Evolutionary conservation across 148 eudicot genomes (phyloP).

Genomic region (Vaccinium corymbosum): DNA sequence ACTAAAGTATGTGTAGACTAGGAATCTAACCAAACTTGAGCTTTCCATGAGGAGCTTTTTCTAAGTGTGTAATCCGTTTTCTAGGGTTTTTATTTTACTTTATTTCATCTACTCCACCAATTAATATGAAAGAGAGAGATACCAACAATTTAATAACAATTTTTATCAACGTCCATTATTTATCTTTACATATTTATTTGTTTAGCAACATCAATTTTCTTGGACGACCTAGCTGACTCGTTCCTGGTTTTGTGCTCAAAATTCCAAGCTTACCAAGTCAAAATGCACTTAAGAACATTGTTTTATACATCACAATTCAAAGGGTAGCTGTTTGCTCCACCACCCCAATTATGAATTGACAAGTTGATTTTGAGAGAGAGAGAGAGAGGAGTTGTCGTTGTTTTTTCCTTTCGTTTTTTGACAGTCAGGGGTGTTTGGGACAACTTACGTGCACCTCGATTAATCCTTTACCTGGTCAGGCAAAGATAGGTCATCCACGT

Average conservation of each 20-base stretch:
- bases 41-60: background rate
- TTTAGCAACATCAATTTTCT: background rate
- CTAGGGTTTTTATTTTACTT: background rate
- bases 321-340: background rate
- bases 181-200: background rate
- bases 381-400: background rate
- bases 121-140: background rate
- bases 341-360: background rate
- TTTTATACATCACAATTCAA: background rate
- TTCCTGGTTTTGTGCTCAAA: background rate
- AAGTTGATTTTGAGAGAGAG: background rate
- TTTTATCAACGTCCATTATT: background rate
- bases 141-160: background rate
- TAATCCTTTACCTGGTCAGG: too few species aligned
- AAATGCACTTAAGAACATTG: background rate
- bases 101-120: constrained; percentile 11
- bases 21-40: constrained; percentile 8
- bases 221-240: background rate
- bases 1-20: constrained; percentile 7
- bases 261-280: constrained; percentile 7
- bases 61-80: background rate
- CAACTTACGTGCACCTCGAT: too few species aligned
- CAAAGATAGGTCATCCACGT: too few species aligned
- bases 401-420: too few species aligned
- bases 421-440: too few species aligned